These are phyloP conservation scores for Myrmaecium sp. DNA, from an alignment of 2,329 filamentous ascomycete genomes.

Conservation along the genomic window DNA sequence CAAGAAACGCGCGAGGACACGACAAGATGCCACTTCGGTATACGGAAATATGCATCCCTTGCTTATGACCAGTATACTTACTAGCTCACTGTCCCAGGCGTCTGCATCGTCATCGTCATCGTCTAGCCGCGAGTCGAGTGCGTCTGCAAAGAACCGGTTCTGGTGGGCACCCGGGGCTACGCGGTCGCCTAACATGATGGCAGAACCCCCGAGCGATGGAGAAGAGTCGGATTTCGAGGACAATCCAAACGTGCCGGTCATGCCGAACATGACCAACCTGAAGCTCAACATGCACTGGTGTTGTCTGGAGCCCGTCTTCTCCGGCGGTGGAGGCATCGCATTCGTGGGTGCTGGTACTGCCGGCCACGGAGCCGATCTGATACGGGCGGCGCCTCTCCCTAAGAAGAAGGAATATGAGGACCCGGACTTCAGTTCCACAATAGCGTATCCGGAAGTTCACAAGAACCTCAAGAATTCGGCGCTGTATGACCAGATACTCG, in stretches of 20 bases:
- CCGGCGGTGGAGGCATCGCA: constrained; percentile 41
- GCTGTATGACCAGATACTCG: constrained; percentile 24
- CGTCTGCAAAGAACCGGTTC: constrained; percentile 21
- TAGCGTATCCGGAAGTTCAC: constrained; percentile 29
- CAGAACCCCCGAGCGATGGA: constrained; percentile 26
- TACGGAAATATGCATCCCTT: constrained; percentile 13
- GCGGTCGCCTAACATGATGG: constrained; percentile 41
- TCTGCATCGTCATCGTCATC: constrained; percentile 13
- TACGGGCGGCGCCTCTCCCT: constrained; percentile 40
- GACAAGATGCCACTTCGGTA: constrained; percentile 16
- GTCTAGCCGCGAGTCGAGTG: background rate
- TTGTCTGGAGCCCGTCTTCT: constrained; percentile 42
- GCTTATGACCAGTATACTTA: constrained; percentile 11
- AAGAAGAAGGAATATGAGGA: constrained; percentile 37
- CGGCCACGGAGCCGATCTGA: constrained; percentile 35
- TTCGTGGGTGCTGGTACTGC: constrained; percentile 31
- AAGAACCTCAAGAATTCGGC: constrained; percentile 22
- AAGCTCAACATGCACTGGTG: constrained; percentile 42
- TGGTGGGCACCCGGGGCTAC: constrained; percentile 43
- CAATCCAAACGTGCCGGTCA: constrained; percentile 10
- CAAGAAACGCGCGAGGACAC: constrained; percentile 20
- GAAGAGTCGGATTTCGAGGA: constrained; percentile 22
- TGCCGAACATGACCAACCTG: constrained; percentile 21
- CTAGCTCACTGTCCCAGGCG: constrained; percentile 14
- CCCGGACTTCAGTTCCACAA: constrained; percentile 32